phyloP scores from a whole-genome alignment of 176 grass and related monocot species.

The Oryza nivara region DNA sequence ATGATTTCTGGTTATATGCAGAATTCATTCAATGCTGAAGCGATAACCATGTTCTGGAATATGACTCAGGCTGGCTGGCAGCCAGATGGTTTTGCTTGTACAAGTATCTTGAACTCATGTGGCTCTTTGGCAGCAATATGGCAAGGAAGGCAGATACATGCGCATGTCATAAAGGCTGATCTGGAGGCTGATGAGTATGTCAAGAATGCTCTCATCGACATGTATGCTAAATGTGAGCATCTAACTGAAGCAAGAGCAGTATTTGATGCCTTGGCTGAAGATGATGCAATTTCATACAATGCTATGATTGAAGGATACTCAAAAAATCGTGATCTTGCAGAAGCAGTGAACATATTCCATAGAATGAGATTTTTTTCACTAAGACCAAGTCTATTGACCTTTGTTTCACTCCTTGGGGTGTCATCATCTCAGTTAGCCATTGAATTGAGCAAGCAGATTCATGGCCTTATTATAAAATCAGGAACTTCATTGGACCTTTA shows the following conservation, averaged over 20 bases:
- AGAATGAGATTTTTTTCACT: constrained; percentile 65
- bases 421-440: constrained; percentile 57
- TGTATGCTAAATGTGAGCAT: constrained; percentile 75
- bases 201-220: constrained; percentile 78
- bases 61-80: constrained; percentile 63
- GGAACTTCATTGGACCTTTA: constrained; percentile 59
- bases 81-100: constrained; percentile 69
- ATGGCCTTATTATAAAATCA: constrained; percentile 65
- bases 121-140: constrained; percentile 51
- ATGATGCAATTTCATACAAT: constrained; percentile 70
- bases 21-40: constrained; percentile 57
- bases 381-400: constrained; percentile 60
- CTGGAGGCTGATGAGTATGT: constrained; percentile 66
- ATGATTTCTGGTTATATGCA: constrained; percentile 84
- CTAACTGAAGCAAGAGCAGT: constrained; percentile 56
- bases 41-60: constrained; percentile 58
- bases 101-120: constrained; percentile 72
- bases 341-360: constrained; percentile 54
- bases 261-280: constrained; percentile 61
- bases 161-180: constrained; percentile 63
- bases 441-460: constrained; percentile 74
- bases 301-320: constrained; percentile 86
- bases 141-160: constrained; percentile 79
- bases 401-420: constrained; percentile 69
- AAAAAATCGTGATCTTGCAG: constrained; percentile 53